These are phyloP conservation scores for Neurospora discreta DNA, from an alignment of 495 filamentous ascomycete genomes.

Conservation along the genomic window DNA sequence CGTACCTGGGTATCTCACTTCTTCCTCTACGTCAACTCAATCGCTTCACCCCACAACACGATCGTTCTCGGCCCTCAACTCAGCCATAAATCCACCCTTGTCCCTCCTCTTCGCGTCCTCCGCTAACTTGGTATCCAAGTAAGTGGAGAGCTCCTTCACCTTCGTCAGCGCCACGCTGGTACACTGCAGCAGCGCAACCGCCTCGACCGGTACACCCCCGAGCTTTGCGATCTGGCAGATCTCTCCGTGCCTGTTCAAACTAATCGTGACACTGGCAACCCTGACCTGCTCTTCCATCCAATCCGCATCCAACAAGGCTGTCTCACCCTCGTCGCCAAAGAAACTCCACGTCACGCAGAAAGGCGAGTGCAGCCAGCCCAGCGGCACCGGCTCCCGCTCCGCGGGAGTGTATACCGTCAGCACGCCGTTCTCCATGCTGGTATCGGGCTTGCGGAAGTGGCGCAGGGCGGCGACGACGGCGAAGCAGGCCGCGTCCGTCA, in stretches of 20 bases:
- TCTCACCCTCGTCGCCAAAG: conserved; percentile 52
- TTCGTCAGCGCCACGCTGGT: conserved; percentile 58
- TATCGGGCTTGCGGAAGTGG: conserved; percentile 84
- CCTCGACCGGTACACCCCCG: conserved; percentile 70
- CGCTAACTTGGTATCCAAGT: conserved; percentile 60
- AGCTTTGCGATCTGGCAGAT: conserved; percentile 85
- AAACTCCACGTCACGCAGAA: conserved; percentile 78
- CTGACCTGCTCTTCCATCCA: conserved; percentile 77
- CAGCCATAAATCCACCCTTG: conserved; percentile 60
- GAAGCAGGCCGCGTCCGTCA: conserved; percentile 77
- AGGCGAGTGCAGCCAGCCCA: conserved; percentile 83
- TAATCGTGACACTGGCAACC: conserved; percentile 74
- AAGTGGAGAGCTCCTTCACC: conserved; percentile 62
- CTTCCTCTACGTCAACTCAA: conserved; percentile 13
- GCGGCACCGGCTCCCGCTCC: conserved; percentile 81
- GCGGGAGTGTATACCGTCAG: conserved; percentile 69
- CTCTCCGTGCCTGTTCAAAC: conserved; percentile 80
- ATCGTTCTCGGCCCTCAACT: conserved; percentile 79
- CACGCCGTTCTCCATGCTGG: conserved; percentile 67
- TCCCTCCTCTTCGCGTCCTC: conserved; percentile 67
- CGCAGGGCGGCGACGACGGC: conserved; percentile 76
- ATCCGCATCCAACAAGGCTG: conserved; percentile 64
- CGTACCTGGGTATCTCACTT: conserved; percentile 18
- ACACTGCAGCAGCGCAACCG: conserved; percentile 61
- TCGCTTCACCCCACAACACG: conserved; percentile 24